phyloP scores from a whole-genome alignment of 164 flowering plant species.

The Stephania cephalantha region DNA sequence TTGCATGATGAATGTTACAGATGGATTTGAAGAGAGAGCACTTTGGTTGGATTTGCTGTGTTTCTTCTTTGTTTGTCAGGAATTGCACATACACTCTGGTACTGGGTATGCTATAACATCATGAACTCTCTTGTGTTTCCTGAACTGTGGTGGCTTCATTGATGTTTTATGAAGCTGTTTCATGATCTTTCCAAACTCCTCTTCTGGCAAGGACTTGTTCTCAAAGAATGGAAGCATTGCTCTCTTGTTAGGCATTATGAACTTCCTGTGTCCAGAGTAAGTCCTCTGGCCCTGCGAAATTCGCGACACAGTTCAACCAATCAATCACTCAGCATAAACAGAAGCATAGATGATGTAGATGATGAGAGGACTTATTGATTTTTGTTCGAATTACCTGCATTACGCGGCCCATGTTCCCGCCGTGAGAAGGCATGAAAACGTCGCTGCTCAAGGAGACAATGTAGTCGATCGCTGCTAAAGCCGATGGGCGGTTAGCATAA shows the following conservation, averaged over 20 bases:
- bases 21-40: no score
- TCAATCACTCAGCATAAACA: no score
- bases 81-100: not conserved
- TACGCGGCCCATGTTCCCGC: constrained; percentile 64
- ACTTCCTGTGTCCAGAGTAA: constrained; percentile 57
- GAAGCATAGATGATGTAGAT: no score
- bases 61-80: not conserved
- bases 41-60: not conserved
- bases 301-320: no score
- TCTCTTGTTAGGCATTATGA: constrained; percentile 19
- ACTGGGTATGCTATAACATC: not conserved
- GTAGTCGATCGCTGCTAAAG: constrained; percentile 73
- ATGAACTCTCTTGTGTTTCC: not conserved
- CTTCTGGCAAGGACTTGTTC: no score
- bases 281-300: constrained; percentile 52
- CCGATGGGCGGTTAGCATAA: constrained; percentile 42
- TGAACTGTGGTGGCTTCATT: not conserved
- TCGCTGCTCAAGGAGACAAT: constrained; percentile 65
- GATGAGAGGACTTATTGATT: no score
- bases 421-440: constrained; percentile 68
- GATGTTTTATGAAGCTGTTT: no score
- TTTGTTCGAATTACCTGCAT: constrained; percentile 21
- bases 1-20: no score
- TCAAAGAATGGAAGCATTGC: no score
- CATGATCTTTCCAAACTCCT: no score